Evolutionary conservation across 2,329 filamentous ascomycete species (phyloP), one percentile per base, ranked within the genome.

Genomic region (Fusarium setosum): DNA sequence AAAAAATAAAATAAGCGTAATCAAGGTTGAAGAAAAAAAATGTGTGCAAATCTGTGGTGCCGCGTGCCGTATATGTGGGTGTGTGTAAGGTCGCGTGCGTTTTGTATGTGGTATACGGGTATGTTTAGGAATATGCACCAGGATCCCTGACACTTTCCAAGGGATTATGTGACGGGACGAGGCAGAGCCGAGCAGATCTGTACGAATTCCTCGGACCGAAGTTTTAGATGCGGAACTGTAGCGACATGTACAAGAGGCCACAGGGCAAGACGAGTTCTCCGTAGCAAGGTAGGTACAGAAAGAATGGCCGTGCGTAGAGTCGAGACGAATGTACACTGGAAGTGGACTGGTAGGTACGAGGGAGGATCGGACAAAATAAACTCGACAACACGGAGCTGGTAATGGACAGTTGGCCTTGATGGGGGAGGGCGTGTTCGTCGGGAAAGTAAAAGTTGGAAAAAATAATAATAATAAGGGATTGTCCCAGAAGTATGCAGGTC

Each of bases 51-150:
- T 44, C 21, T 26, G 48, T 42, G 17, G 35, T 60, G 38, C 24
- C 29, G 32, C 31, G 34, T 24, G 34, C 31, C 34, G 56, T 37
- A 55, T 42, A 26, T 34, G 26, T 40, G 44, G 42, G 59, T 35
- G 59, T 29, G 48, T 51, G 52, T 38, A 38, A 52, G 52, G 52
- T 57, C 48, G 63, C 44, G 59, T 63, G 61, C 40, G 64, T 50
- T 63, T 57, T 68, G 60, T 68, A 67, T 65, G 37, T 69, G 55
- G 60, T 58, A 55, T 67, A n/a, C n/a, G n/a, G n/a, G n/a, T n/a
- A 65, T 61, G 69, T 72, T 68, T 70, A 62, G 65, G 67, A 61
- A 69, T n/a, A n/a, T 72, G 67, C 67, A 61, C 37, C 63, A 65
- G 53, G 65, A 72, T 71, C 65, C 65, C 57, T 53, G 69, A 48